Conservation (phyloP, 495 filamentous ascomycete species). For the Annulohypoxylon bovei region DNA sequence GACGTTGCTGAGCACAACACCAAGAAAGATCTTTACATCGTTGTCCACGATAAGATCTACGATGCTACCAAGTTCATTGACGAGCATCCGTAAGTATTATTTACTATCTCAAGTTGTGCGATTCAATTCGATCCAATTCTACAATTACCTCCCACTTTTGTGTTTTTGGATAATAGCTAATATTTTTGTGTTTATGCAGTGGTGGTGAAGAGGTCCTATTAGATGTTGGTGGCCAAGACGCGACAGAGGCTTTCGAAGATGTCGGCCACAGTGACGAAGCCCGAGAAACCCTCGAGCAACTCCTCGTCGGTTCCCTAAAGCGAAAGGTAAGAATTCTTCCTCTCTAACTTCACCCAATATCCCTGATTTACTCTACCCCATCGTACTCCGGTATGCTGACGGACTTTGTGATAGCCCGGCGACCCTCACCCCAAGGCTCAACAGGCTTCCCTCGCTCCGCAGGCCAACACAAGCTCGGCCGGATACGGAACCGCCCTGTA, state of each 20-base stretch:
- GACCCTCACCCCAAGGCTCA: conserved; percentile 79
- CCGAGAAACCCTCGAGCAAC: conserved; percentile 85
- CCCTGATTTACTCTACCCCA: conserved; percentile 9
- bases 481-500: conserved; percentile 85
- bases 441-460: conserved; percentile 56
- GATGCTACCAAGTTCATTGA: conserved; percentile 88
- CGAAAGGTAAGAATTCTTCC: conserved; percentile 71
- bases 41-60: conserved; percentile 98
- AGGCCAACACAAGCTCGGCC: conserved; percentile 58
- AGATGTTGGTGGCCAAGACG: conserved; percentile 95
- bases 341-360: conserved; percentile 3
- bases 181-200: conserved; percentile 56
- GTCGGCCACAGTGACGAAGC: conserved; percentile 99
- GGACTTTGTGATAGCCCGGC: conserved; percentile 69
- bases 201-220: conserved; percentile 98
- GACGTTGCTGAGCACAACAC: conserved; percentile 88
- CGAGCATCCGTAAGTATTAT: conserved; percentile 93
- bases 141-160: conserved; percentile 4
- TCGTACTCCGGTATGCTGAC: conserved; percentile 27
- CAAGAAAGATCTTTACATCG: conserved; percentile 95
- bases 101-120: neutral
- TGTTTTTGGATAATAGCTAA: conserved; percentile 24
- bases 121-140: neutral
- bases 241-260: conserved; percentile 98
- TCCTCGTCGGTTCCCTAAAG: conserved; percentile 85